A percentile compares a stretch with the other conserved stretches of the same genome.
These are phyloP conservation scores for Tetracladium setigerum DNA, from an alignment of 495 filamentous ascomycete genomes.

Conservation along the genomic window DNA sequence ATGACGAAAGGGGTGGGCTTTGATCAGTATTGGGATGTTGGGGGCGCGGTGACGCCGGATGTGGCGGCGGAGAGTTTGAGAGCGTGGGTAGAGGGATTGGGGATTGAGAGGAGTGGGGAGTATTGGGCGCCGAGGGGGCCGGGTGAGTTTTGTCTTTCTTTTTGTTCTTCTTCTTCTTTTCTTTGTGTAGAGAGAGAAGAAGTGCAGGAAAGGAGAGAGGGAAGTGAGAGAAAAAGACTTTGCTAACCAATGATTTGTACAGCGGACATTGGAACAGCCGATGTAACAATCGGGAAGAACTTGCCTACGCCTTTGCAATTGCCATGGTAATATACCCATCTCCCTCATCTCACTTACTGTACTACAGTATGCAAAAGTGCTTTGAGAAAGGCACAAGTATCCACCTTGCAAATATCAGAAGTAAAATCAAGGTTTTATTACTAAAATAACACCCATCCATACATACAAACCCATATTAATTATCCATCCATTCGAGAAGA, in stretches of 20 bases:
- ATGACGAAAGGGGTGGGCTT: conserved; percentile 66
- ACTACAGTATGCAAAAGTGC: too few relatives aligned
- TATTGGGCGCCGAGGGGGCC: conserved; percentile 67
- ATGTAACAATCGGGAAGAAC: conserved; percentile 51
- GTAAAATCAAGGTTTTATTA: too few relatives aligned
- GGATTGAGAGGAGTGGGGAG: conserved; percentile 57
- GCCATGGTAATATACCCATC: conserved; percentile 47
- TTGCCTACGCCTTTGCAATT: conserved; percentile 58
- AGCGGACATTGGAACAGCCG: conserved; percentile 64
- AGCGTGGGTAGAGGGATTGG: conserved; percentile 53
- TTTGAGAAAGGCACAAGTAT: too few relatives aligned
- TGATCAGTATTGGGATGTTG: conserved; percentile 61
- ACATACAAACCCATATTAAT: not conserved
- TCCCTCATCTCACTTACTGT: too few relatives aligned
- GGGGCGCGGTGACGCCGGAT: conserved; percentile 61
- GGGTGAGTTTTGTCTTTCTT: conserved; percentile 31
- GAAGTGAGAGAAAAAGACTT: too few relatives aligned
- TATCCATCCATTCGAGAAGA: not conserved
- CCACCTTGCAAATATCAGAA: too few relatives aligned
- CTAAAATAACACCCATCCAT: too few relatives aligned
- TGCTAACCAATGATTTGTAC: conserved; percentile 12
- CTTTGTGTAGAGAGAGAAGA: too few relatives aligned
- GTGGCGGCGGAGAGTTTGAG: conserved; percentile 56
- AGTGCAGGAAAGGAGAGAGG: not conserved
- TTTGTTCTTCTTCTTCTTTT: too few relatives aligned